phyloP scores from a whole-genome alignment of 2,329 filamentous ascomycete genomes.

The Cadophora malorum region DNA sequence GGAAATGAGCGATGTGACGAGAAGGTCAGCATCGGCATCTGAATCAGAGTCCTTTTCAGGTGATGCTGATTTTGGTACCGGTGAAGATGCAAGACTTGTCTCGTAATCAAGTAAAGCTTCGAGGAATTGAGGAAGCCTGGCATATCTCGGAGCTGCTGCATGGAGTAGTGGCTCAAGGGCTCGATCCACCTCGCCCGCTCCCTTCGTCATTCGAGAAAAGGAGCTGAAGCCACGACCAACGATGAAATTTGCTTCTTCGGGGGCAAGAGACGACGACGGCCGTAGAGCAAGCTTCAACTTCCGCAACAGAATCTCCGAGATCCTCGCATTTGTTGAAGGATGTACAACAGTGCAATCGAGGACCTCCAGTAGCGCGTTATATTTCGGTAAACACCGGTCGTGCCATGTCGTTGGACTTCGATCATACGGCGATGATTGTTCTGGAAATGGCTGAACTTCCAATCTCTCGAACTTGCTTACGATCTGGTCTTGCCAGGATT shows the following conservation, averaged over 20 bases:
- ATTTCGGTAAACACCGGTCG: slow-evolving; percentile 68
- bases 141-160: slow-evolving; percentile 70
- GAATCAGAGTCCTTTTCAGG: slow-evolving; percentile 36
- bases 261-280: slow-evolving; percentile 63
- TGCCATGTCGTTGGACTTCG: slow-evolving; percentile 68
- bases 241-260: slow-evolving; percentile 74
- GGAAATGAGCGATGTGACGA: slow-evolving; percentile 69
- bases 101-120: slow-evolving; percentile 67
- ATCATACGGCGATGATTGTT: slow-evolving; percentile 63
- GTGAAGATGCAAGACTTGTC: slow-evolving; percentile 37
- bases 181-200: slow-evolving; percentile 62
- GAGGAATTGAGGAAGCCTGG: slow-evolving; percentile 69
- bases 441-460: slow-evolving; percentile 68
- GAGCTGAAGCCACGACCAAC: slow-evolving; percentile 76
- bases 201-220: slow-evolving; percentile 70
- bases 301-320: slow-evolving; percentile 68
- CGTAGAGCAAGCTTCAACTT: slow-evolving; percentile 71
- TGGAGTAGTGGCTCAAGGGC: slow-evolving; percentile 70
- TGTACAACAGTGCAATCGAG: slow-evolving; percentile 67
- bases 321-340: slow-evolving; percentile 69
- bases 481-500: slow-evolving; percentile 77
- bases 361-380: slow-evolving; percentile 70
- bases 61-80: slow-evolving; percentile 26
- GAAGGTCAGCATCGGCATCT: slow-evolving; percentile 63
- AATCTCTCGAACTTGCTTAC: slow-evolving; percentile 71